Conservation (phyloP, 2,329 filamentous ascomycete genomes). For the Neonectria punicea region DNA sequence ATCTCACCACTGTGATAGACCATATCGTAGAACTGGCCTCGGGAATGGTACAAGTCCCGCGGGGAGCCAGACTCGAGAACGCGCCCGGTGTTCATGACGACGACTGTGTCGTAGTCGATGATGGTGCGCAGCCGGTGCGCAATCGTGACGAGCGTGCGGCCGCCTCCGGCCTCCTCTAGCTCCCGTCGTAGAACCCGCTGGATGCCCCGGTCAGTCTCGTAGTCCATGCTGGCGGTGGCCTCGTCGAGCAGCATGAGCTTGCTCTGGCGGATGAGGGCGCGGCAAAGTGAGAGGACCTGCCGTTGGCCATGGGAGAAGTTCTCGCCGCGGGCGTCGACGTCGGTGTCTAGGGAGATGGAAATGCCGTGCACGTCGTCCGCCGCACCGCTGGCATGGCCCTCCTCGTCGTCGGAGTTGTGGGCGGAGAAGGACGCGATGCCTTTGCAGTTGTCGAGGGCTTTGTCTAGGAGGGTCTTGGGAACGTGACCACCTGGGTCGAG, state of each 20-base stretch:
- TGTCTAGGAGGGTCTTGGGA: conserved; percentile 62
- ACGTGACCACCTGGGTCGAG: conserved; percentile 72
- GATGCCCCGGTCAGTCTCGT: conserved; percentile 66
- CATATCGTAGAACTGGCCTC: conserved; percentile 65
- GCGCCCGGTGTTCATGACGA: conserved; percentile 65
- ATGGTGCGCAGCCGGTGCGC: conserved; percentile 68
- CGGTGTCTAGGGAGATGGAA: conserved; percentile 53
- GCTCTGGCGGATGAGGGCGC: conserved; percentile 64
- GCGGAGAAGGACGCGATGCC: conserved; percentile 65
- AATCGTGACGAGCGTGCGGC: conserved; percentile 66
- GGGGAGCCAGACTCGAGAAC: conserved; percentile 65
- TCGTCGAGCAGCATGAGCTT: conserved; percentile 68
- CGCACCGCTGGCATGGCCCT: conserved; percentile 25
- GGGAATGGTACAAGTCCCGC: conserved; percentile 55
- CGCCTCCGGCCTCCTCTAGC: conserved; percentile 55
- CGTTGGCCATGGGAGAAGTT: conserved; percentile 69
- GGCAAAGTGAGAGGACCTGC: conserved; percentile 67
- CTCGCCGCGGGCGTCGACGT: conserved; percentile 63
- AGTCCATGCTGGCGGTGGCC: conserved; percentile 69
- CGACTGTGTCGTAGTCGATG: conserved; percentile 67
- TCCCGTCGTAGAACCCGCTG: conserved; percentile 63
- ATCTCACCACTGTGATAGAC: conserved; percentile 65
- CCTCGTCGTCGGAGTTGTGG: conserved; percentile 48
- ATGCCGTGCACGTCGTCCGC: conserved; percentile 23
- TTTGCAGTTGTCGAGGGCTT: conserved; percentile 70